A percentile compares a stretch with the other conserved stretches of the same genome.
phyloP scores from a whole-genome alignment of 805 yeast species.

The Teunomyces gatunensis region DNA sequence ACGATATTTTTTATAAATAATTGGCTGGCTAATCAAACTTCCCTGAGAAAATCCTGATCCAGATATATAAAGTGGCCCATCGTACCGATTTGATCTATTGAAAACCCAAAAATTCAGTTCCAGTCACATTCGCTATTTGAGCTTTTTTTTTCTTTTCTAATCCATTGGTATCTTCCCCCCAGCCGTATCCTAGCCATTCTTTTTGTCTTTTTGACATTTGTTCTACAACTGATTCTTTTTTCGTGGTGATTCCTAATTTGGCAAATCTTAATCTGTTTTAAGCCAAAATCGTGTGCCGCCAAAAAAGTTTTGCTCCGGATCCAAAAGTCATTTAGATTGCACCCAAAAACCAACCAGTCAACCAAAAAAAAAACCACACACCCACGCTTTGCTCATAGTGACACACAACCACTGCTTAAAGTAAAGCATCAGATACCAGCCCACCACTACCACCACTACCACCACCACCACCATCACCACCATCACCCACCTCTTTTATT shows the following conservation, averaged over 20 bases:
- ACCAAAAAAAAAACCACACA: background rate
- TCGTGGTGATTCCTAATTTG: background rate
- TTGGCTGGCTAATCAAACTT: slow-evolving; percentile 1
- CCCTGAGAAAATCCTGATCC: slow-evolving; percentile 1
- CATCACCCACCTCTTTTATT: background rate
- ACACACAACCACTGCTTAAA: too few relatives aligned
- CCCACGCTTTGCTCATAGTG: too few relatives aligned
- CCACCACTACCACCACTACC: background rate
- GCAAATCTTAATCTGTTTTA: background rate
- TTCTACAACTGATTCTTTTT: background rate
- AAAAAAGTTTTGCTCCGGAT: background rate
- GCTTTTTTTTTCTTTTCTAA: background rate
- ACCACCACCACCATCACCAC: background rate
- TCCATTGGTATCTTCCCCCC: background rate
- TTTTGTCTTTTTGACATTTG: background rate
- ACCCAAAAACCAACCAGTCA: background rate
- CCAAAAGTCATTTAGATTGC: background rate
- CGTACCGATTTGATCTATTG: slow-evolving; percentile 2
- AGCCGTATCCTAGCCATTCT: background rate
- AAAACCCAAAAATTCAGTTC: background rate
- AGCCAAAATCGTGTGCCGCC: background rate
- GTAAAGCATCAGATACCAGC: background rate
- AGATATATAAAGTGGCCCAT: slow-evolving; percentile 1
- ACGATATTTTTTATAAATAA: background rate
- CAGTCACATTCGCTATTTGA: background rate